Base-by-base conservation (phyloP, 352 stramenopile species). In the Globisporangium yorkense region DNA sequence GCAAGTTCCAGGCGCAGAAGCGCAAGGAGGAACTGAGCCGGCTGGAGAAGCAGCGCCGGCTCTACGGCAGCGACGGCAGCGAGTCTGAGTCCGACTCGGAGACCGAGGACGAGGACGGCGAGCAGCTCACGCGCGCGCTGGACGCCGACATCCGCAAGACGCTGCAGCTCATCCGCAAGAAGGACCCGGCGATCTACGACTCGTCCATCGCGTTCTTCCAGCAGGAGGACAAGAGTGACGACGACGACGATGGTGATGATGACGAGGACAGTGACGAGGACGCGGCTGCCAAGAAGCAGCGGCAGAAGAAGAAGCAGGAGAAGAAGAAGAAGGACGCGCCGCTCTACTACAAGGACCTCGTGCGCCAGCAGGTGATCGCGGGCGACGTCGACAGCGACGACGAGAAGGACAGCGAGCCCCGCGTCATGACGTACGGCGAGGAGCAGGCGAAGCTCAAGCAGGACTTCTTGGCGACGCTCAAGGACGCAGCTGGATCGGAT, bases 261-360 rank as follows among this genome's bases (percentile, higher is more conserved):
- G 63, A 68, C 2, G 67, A 70, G 3, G 66, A 65, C 4, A 61
- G 65, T 6, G 49, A 63, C 5, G 56, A 63, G 1, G 57, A 63
- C 8, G 54, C 54, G 13, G 35, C 37, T 16, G 13, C 43, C 59
- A 57, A 37, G 69, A 69, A 53, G 37, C 15, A 16, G 37, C 1
- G 16, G 37, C 1, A 37, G 31, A 69, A 62, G 51, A 70, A 61
- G 55, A 66, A 72, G 45, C 62, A 51, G 24, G 57, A 53, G 40
- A 70, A 71, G 45, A 64, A 73, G 48, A 84, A 76, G 37, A 57
- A 61, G 4, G 60, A 57, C 8, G 66, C 68, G 21, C 85, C 85
- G 31, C 57, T 92, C 54, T 93, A 95, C 57, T 95, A 95, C 78
- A 98, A 98, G 65, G 96, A 99, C 78, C 74, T 99, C 33, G 78